Base-by-base conservation (phyloP, 1,139 yeast species). In the Entelexis paramagnoliae region DNA sequence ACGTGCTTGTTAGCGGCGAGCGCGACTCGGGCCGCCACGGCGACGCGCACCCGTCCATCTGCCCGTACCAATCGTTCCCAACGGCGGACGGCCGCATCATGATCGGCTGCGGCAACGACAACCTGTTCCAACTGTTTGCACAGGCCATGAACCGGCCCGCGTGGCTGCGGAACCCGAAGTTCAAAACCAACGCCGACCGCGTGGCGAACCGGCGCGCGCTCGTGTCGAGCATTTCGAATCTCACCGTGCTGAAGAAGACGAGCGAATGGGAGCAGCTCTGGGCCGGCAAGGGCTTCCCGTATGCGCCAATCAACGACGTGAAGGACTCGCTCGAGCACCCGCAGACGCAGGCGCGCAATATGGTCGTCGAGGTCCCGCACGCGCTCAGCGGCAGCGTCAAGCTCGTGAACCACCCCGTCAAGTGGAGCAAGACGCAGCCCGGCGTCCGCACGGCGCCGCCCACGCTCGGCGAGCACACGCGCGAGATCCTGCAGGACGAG, bases 101-200 rank as follows among this genome's bases (percentile, higher is more conserved):
- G 69, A 65, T 71, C 49, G 74, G 74, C n/a, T 72, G 72, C 13
- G 73, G 73, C 9, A 70, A 70, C 52, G 73, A 71, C 57, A 66
- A 65, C 36, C 62, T 68, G 48, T 70, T 65, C 59, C 53, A 65
- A 20, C 59, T 62, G 41, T 60, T 69, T 33, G 65, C 71, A 49
- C 68, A 65, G 35, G 66, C 68, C 6, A 57, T 70, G 3, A 67
- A 61, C 28, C 62, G 61, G 43, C 67, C 68, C 1, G 72, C 69
- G 46, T 69, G 72, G 72, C 66, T 63, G 42, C 55, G 53, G 4
- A 72, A 69, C 53, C 58, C 61, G 9, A 50, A 66, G 35, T 71
- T 62, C 58, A 40, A 55, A 7, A 67, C 72, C 5, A 71, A 71
- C 52, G 68, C 71, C 4, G 58, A 62, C 16, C 60, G 74, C 34